Percentiles rank a stretch among this genome's conserved stretches.
These are phyloP conservation scores for Xylariales sp. DNA, from an alignment of 2,329 filamentous ascomycete genomes.

Conservation along the genomic window DNA sequence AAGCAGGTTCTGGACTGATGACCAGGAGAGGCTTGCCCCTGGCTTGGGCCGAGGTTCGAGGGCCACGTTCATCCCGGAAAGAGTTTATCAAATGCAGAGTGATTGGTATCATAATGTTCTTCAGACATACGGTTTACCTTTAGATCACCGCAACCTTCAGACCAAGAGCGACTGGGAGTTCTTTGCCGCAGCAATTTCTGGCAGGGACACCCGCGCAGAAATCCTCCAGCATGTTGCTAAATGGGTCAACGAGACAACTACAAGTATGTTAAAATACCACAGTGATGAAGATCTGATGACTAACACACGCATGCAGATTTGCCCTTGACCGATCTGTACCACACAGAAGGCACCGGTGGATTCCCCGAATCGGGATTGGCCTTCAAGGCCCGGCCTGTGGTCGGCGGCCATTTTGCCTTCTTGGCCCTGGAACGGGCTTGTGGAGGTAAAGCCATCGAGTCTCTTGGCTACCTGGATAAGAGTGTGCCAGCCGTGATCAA, in stretches of 20 bases:
- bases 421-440: slow-evolving; percentile 78
- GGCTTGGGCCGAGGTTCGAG: slow-evolving; percentile 13
- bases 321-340: slow-evolving; percentile 77
- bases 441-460: slow-evolving; percentile 60
- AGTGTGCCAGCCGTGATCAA: slow-evolving; percentile 25
- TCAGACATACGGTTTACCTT: slow-evolving; percentile 76
- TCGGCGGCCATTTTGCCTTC: slow-evolving; percentile 83
- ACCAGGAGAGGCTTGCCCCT: slow-evolving; percentile 13
- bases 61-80: slow-evolving; percentile 62
- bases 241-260: slow-evolving; percentile 82
- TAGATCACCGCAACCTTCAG: slow-evolving; percentile 79
- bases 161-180: slow-evolving; percentile 92
- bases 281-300: neutral
- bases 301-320: slow-evolving; percentile 41
- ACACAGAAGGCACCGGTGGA: slow-evolving; percentile 71
- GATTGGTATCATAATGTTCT: slow-evolving; percentile 76
- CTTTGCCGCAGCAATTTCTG: slow-evolving; percentile 77
- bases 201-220: slow-evolving; percentile 60
- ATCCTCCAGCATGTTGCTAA: slow-evolving; percentile 70
- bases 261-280: slow-evolving; percentile 35
- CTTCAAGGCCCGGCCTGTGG: slow-evolving; percentile 79
- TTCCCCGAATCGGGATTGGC: slow-evolving; percentile 69
- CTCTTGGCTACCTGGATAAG: slow-evolving; percentile 46
- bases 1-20: slow-evolving; percentile 18
- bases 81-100: slow-evolving; percentile 74